phyloP scores from a whole-genome alignment of 306 rosid genomes.

The Inga leiocalycina region DNA sequence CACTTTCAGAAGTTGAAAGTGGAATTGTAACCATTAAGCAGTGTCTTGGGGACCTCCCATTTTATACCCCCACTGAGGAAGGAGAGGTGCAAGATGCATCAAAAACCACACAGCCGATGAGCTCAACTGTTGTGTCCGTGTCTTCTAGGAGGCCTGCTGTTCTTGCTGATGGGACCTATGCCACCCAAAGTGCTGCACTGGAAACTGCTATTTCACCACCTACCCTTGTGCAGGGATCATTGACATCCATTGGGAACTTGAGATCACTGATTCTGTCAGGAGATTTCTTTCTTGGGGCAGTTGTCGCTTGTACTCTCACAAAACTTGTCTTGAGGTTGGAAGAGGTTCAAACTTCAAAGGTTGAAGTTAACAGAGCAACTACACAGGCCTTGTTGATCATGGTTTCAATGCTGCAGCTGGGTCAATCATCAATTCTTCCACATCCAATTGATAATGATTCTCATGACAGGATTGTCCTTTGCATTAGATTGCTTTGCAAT shows the following conservation, averaged over 20 bases:
- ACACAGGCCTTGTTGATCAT: slow-evolving; percentile 72
- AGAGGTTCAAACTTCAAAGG: slow-evolving; percentile 88
- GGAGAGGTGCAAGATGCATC: slow-evolving; percentile 72
- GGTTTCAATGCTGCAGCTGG: slow-evolving; percentile 92
- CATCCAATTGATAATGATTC: slow-evolving; percentile 96
- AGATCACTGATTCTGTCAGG: slow-evolving; percentile 91
- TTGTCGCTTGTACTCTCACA: slow-evolving; percentile 82
- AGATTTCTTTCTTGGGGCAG: slow-evolving; percentile 93
- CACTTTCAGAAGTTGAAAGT: slow-evolving; percentile 90
- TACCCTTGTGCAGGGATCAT: slow-evolving; percentile 76
- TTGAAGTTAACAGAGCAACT: slow-evolving; percentile 75
- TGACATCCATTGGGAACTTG: slow-evolving; percentile 81
- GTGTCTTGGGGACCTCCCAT: slow-evolving; percentile 95
- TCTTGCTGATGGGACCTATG: slow-evolving; percentile 98
- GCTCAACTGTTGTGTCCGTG: slow-evolving; percentile 61
- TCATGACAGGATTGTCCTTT: slow-evolving; percentile 79
- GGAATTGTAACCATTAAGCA: slow-evolving; percentile 78
- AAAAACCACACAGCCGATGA: slow-evolving; percentile 58
- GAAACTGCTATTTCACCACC: slow-evolving; percentile 94
- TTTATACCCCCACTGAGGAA: slow-evolving; percentile 77
- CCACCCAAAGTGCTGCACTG: slow-evolving; percentile 95
- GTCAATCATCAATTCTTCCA: slow-evolving; percentile 79
- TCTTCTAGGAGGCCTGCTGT: slow-evolving; percentile 95
- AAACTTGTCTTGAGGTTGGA: slow-evolving; percentile 90
- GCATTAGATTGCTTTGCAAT: slow-evolving; percentile 77